phyloP scores from a whole-genome alignment of 805 yeast species.

The Nakazawaea sp. region DNA sequence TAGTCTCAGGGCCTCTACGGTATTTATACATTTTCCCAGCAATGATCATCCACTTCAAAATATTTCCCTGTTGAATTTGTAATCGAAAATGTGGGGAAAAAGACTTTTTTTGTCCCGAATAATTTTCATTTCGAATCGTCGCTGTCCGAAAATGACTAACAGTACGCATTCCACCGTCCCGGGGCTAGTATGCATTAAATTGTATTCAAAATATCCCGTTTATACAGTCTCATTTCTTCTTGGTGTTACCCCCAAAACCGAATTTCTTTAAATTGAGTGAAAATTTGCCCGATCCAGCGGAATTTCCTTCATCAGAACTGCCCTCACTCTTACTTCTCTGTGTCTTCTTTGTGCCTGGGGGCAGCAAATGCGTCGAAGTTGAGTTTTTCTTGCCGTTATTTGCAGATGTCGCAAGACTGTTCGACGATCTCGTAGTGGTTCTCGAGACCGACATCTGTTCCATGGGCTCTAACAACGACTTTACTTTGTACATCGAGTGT shows the following conservation, averaged over 20 bases:
- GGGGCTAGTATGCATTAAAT: too few relatives aligned
- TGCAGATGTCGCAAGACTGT: background rate
- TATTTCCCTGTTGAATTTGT: too few relatives aligned
- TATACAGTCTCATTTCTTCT: too few relatives aligned
- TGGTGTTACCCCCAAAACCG: slow-evolving; percentile 8
- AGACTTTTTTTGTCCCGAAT: too few relatives aligned
- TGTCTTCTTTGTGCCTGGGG: slow-evolving; percentile 4
- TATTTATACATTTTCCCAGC: too few relatives aligned
- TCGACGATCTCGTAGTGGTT: slow-evolving; percentile 2
- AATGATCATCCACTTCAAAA: too few relatives aligned
- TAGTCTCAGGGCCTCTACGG: too few relatives aligned
- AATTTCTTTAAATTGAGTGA: slow-evolving; percentile 7
- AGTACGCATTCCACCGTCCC: too few relatives aligned
- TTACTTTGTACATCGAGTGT: slow-evolving; percentile 15
- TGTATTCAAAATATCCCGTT: too few relatives aligned
- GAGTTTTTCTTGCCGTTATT: background rate
- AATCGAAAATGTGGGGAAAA: too few relatives aligned
- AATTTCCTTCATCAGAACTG: background rate
- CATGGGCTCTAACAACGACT: slow-evolving; percentile 16
- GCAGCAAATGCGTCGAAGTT: background rate
- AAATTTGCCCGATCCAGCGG: background rate
- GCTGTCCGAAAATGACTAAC: too few relatives aligned
- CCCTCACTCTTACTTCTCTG: slow-evolving; percentile 9
- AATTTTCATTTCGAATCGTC: too few relatives aligned
- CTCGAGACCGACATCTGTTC: background rate